phyloP scores from a whole-genome alignment of 148 eudicot genomes.

The Camellia sinensis region DNA sequence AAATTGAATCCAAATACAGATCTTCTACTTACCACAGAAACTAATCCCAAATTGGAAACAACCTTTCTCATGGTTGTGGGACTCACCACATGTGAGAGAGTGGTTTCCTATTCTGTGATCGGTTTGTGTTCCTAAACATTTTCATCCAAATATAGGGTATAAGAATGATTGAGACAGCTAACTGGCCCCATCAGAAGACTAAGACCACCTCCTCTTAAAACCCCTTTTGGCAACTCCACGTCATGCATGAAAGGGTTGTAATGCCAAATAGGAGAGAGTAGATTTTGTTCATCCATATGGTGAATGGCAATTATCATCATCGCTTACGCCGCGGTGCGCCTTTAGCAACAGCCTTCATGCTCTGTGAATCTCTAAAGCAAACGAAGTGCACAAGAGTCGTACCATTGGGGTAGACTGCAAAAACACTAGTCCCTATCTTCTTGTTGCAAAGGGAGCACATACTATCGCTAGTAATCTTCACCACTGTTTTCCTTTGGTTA shows the following conservation, averaged over 20 bases:
- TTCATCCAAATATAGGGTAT: not conserved
- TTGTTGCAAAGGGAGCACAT: conserved; percentile 93
- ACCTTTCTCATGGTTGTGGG: too few species aligned
- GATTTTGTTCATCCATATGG: not conserved
- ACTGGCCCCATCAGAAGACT: not conserved
- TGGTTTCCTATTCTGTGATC: too few species aligned
- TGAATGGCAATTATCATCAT: conserved; percentile 27
- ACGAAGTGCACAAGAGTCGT: conserved; percentile 91
- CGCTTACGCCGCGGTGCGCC: conserved; percentile 56
- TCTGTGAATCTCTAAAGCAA: conserved; percentile 94
- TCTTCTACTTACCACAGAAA: too few species aligned
- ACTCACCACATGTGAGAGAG: too few species aligned
- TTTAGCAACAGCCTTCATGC: conserved; percentile 75
- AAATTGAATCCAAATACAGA: not conserved
- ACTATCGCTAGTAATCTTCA: conserved; percentile 81
- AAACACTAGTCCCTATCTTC: conserved; percentile 96
- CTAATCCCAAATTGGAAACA: too few species aligned
- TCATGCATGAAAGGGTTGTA: not conserved
- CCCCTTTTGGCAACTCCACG: not conserved
- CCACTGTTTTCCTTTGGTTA: conserved; percentile 65
- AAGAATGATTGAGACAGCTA: not conserved
- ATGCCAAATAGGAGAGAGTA: not conserved
- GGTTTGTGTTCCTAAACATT: too few species aligned
- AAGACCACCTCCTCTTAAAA: not conserved
- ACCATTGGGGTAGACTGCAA: conserved; percentile 97